Base-by-base conservation (phyloP, 2,329 filamentous ascomycete genomes). In the Sarocladium brachiariae region DNA sequence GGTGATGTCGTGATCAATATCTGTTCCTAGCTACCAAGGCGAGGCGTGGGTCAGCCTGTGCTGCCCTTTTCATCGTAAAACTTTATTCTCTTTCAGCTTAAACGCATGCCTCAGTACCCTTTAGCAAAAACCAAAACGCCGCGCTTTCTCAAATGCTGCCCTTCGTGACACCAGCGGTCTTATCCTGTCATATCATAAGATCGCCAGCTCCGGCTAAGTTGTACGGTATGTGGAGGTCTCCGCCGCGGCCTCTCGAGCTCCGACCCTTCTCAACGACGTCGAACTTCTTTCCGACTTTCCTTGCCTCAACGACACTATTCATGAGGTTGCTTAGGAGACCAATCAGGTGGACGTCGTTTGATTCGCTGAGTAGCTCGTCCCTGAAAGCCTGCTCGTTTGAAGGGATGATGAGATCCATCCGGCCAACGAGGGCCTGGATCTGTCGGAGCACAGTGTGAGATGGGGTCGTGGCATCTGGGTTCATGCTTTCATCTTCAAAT, bases 331-430 rank as follows among this genome's bases (percentile, higher is more conserved):
- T 85, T 8, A 97, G 77, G 2, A 97, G 72, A 4, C 81, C 80
- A 47, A 95, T 78, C 2, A 96, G 77, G 50, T 84, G 77, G 24
- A 96, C 89, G 59, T 97, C 89, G 60, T 95, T 93, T 54, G 84
- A 76, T 69, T 96, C 87, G 50, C 86, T 82, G 33, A 86, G 73
- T 33, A 87, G 79, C 65, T 95, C 86, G 30, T 78, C 74, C 24
- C 83, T 74, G 61, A 92, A 88, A 0, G 80, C 75, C 38, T 76
- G 73, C 23, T 75, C 70, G 58, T 88, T 77, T 2, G 84, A 76
- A 2, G 92, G 89, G 4, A 86, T 82, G 50, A 96, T 78, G 16
- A 97, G 83, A 34, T 87, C 86, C 24, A 96, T 78, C 49, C 92
- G 86, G 47, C 85, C 85, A 55, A 96, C 80, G 35, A 96, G 83